phyloP scores from a whole-genome alignment of 306 rosid genomes.

The Quercus glauca region DNA sequence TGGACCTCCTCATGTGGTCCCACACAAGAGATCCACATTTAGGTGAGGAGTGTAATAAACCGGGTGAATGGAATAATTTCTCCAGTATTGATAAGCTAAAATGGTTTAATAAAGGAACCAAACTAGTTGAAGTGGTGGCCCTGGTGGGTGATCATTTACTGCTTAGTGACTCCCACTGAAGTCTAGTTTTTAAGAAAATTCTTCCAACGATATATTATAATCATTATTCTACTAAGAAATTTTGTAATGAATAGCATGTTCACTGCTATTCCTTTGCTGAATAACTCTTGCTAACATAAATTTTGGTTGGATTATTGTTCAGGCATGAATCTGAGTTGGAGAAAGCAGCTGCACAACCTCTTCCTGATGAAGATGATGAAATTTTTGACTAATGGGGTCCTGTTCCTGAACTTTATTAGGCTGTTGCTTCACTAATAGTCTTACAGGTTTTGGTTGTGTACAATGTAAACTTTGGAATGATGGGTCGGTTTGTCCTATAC shows the following conservation, averaged over 20 bases:
- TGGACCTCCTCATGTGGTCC: too few relatives aligned
- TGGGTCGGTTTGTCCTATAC: neutral
- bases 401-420: neutral
- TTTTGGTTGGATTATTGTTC: neutral
- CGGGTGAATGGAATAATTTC: too few relatives aligned
- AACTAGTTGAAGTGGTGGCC: too few relatives aligned
- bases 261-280: neutral
- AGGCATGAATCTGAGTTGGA: conserved; percentile 29
- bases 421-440: neutral
- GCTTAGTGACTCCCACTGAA: too few relatives aligned
- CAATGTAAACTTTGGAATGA: neutral
- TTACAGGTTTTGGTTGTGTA: neutral
- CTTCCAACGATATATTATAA: neutral
- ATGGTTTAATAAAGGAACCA: too few relatives aligned
- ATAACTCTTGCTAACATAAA: neutral
- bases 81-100: too few relatives aligned
- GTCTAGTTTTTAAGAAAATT: neutral
- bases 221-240: neutral
- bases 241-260: neutral
- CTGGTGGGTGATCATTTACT: too few relatives aligned
- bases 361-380: conserved; percentile 22
- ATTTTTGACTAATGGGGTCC: neutral
- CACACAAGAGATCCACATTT: too few relatives aligned
- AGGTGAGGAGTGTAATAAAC: too few relatives aligned
- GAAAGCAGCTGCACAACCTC: conserved; percentile 14